Evolutionary conservation across 345 rosid species (phyloP).

Genomic region (Eucalyptus curtisii): DNA sequence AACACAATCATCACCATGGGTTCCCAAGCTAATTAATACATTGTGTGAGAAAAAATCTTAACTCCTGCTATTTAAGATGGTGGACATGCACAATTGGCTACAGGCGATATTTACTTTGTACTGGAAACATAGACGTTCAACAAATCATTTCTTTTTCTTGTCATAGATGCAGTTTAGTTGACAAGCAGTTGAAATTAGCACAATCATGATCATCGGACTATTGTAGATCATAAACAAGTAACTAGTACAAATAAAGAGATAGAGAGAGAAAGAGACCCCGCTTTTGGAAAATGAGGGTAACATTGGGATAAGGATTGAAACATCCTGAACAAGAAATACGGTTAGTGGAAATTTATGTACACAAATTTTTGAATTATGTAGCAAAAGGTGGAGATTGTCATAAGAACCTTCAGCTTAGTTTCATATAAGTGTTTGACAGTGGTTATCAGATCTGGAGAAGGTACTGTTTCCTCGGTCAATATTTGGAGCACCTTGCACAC

Average conservation of each 20-base stretch:
- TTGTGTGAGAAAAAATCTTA: neutral
- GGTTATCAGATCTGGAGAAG: conserved; percentile 65
- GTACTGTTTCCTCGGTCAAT: conserved; percentile 72
- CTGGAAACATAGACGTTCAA: neutral
- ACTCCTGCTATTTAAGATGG: neutral
- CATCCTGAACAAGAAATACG: conserved; percentile 61
- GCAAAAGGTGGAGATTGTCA: neutral
- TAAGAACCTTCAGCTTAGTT: conserved; percentile 78
- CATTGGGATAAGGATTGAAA: conserved; percentile 86
- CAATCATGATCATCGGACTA: neutral
- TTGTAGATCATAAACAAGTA: neutral
- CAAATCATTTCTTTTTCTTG: neutral
- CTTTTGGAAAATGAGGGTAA: conserved; percentile 82
- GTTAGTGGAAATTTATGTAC: neutral
- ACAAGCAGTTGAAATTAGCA: neutral
- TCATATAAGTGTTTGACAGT: conserved; percentile 90
- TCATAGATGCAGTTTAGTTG: neutral
- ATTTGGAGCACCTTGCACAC: conserved; percentile 72
- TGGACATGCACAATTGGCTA: neutral
- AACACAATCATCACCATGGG: neutral
- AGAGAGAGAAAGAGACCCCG: conserved; percentile 44
- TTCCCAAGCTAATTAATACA: neutral
- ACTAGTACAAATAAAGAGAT: neutral
- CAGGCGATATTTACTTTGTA: neutral
- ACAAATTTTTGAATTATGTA: neutral